Conservation (phyloP, 2,329 filamentous ascomycete species). For the Claviceps quebecensis region DNA sequence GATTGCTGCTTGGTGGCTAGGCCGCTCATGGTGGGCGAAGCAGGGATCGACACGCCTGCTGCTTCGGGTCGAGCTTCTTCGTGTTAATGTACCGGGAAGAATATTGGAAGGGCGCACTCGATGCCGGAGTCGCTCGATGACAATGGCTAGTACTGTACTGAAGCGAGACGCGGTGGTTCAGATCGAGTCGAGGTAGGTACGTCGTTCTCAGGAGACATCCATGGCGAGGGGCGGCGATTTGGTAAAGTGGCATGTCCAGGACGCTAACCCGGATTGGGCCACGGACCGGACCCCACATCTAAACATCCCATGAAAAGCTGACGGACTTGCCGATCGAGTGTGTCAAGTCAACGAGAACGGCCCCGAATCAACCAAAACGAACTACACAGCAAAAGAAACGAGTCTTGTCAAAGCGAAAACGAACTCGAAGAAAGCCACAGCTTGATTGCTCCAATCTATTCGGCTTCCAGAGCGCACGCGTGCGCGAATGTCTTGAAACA, state of each 20-base stretch:
- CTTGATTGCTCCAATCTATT: neutral
- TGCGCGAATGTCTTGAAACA: neutral
- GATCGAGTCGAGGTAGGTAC: neutral
- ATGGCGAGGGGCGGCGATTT: conserved; percentile 16
- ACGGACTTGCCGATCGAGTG: neutral
- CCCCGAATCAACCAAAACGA: neutral
- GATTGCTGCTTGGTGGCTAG: conserved; percentile 87
- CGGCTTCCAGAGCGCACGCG: too few species aligned
- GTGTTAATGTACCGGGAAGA: too few species aligned
- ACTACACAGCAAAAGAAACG: neutral
- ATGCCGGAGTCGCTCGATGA: neutral
- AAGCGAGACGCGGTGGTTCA: neutral
- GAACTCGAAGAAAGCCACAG: conserved; percentile 4
- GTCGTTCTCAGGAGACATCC: conserved; percentile 20
- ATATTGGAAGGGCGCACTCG: neutral
- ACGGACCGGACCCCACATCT: conserved; percentile 14
- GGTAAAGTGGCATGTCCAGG: conserved; percentile 29
- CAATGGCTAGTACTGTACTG: neutral
- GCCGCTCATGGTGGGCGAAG: conserved; percentile 39
- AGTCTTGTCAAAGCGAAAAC: neutral
- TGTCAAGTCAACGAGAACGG: neutral
- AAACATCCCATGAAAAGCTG: conserved; percentile 12
- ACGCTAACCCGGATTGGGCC: conserved; percentile 21
- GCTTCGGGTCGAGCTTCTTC: neutral
- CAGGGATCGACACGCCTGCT: neutral